A percentile compares a stretch with the other conserved stretches of the same genome.
phyloP scores from a whole-genome alignment of 176 grass and related monocot species.

The Leersia perrieri region DNA sequence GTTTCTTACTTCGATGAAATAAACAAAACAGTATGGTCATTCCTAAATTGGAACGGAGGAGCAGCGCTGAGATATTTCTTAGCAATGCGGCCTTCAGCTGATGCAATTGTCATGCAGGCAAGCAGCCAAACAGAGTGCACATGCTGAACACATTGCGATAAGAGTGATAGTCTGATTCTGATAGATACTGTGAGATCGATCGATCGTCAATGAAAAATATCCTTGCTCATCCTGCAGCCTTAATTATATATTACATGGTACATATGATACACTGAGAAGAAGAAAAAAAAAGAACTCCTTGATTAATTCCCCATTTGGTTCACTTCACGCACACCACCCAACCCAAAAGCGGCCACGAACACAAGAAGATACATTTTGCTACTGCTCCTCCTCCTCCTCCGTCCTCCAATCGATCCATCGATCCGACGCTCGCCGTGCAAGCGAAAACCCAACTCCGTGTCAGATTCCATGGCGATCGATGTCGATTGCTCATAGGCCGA shows the following conservation, averaged over 20 bases:
- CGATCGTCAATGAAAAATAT: constrained; percentile 31
- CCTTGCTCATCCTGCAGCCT: constrained; percentile 31
- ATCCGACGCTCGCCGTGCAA: constrained; percentile 11
- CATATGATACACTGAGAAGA: constrained; percentile 28
- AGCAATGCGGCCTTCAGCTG: not conserved
- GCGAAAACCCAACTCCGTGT: not conserved
- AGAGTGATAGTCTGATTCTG: not conserved
- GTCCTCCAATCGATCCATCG: not conserved
- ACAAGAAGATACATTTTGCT: constrained; percentile 16
- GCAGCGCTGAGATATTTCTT: not conserved
- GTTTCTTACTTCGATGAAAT: too few relatives aligned
- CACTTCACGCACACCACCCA: constrained; percentile 27
- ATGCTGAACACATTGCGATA: not conserved
- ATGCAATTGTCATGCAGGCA: not conserved
- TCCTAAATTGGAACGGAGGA: not conserved
- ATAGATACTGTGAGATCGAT: not conserved
- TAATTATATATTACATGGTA: constrained; percentile 46
- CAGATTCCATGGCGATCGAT: constrained; percentile 11
- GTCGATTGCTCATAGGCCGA: constrained; percentile 52
- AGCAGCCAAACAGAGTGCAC: not conserved
- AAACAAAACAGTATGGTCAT: not conserved
- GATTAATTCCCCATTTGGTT: constrained; percentile 20
- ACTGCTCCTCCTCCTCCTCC: constrained; percentile 8
- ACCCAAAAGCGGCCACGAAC: constrained; percentile 23
- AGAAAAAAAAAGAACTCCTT: constrained; percentile 2